Percentiles rank a stretch among this genome's conserved stretches.
Evolutionary conservation across 352 stramenopile genomes (phyloP).

Genomic region (Phytopythium mirpurense): DNA sequence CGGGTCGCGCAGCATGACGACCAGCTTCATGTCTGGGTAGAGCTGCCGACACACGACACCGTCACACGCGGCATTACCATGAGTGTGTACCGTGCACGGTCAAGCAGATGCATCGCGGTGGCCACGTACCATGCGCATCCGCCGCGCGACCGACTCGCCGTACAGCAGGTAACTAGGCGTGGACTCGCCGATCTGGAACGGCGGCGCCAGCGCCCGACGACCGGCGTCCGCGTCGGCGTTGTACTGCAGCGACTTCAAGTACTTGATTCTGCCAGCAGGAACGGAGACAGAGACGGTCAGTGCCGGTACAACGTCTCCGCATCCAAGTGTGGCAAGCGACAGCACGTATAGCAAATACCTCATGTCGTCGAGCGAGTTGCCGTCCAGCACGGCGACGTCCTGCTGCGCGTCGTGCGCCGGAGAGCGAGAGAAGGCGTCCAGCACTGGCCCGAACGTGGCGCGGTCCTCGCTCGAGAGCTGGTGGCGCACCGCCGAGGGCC

Average conservation of each 20-base stretch:
- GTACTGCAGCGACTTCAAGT: conserved; percentile 43
- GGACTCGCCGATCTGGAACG: conserved; percentile 83
- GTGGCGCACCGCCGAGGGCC: conserved; percentile 25
- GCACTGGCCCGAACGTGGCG: conserved; percentile 17
- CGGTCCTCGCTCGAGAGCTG: conserved; percentile 19
- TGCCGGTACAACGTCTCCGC: no score
- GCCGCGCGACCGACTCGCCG: conserved; percentile 34
- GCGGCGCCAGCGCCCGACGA: conserved; percentile 30
- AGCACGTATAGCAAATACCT: conserved; percentile 20
- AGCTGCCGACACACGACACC: conserved; percentile 18
- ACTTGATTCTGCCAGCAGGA: conserved; percentile 32
- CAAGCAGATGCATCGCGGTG: background rate
- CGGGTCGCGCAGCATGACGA: conserved; percentile 93
- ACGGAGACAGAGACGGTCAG: no score
- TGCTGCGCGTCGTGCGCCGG: conserved; percentile 1
- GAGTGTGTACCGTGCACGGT: no score
- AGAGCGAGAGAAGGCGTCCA: conserved; percentile 15
- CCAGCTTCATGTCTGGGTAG: conserved; percentile 60
- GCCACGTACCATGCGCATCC: conserved; percentile 25
- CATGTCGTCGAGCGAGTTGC: conserved; percentile 38
- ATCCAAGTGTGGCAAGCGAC: no score
- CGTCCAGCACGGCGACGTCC: conserved; percentile 6
- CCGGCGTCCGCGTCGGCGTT: conserved; percentile 6
- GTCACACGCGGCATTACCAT: no score
- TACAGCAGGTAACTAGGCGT: conserved; percentile 83